Base-by-base conservation (phyloP, 1,284 basidiomycete species). In the Papiliotrema fonsecae region DNA sequence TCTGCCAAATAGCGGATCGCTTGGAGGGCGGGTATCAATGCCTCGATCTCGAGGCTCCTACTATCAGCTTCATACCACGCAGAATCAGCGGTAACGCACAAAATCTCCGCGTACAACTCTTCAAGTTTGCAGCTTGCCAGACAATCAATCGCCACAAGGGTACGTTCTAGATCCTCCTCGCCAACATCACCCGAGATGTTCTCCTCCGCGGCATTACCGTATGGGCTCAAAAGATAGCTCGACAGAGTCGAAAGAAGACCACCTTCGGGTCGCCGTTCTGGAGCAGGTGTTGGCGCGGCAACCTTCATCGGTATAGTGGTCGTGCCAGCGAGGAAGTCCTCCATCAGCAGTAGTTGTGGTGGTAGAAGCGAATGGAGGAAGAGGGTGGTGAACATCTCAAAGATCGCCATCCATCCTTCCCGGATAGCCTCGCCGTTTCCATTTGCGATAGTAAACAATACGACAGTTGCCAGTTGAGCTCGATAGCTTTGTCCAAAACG, bases 381-480 rank as follows among this genome's bases (percentile, higher is more conserved):
- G 22, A 99, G 77, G 30, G 92, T 97, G 65, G 94, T 87, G 75
- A 97, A 92, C 83, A 98, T 97, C 71, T 97, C 93, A 62, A 98
- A 97, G 50, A 99, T 90, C 84, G 91, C 67, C 2, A 81, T 83
- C 96, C 96, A 99, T 16, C 94, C 92, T 67, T 91, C 87, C 31
- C 92, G 82, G 47, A 99, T 82, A 4, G 91, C 87, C 60, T 90
- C 87, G n/a, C 89, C 90, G 69, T 97, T 93, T 7, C 92, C 89
- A 62, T 97, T 97, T 16, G 96, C 90, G 47, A 98, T 97, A 51
- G 93, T 96, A 76, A 99, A 99, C 28, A 98, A 74, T 4, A 98
- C 91, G 10, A 98, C 94, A 11, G 94, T 92, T 10, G 96, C 96
- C 19, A 99, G 78, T 66, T 99, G 96, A 7, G 89, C 87, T 69